Base-by-base conservation (phyloP, 116 monocot genomes). In the Trichopus zeylanicus region DNA sequence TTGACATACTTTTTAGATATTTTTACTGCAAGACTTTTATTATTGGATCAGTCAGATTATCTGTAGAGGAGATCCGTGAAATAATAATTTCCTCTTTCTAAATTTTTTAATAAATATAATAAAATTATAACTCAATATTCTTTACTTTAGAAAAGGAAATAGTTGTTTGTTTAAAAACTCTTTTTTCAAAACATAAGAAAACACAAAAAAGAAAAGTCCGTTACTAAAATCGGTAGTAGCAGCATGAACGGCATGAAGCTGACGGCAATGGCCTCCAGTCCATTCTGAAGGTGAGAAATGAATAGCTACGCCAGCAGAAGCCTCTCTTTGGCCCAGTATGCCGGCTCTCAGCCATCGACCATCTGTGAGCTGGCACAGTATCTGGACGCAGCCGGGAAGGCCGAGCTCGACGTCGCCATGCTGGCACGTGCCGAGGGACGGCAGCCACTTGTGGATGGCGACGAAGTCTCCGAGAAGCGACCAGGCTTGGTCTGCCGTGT, bases 391-490 rank as follows among this genome's bases (percentile, higher is more conserved):
- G 3, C 68, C 68, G 22, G 48, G 20, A 5, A 56, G 32, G 7
- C 72, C 72, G 0, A 27, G 51, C 8, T 15, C 64, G 33, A 57
- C 72, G 20, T 64, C 64, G n/a, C 58, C 58, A 22, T 8, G 28
- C 15, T 15, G 1, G 65, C 72, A 64, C 7, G 34, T 37, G 24
- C 34, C 29, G 1, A 79, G 20, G 1, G 31, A 35, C 1, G 60
- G 79, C 8, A 73, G 18, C 60, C 64, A 70, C 35, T 61, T 64
- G 60, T 74, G 54, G 59, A 68, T 21, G 55, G 5, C 46, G 59
- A 34, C 65, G 79, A 73, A 79, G 56, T 79, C 66, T 13, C 68
- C 55, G 27, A 66, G 26, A 24, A 66, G 60, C n/a, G 69, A 35
- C 79, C 79, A 79, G 2, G 35, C 61, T 24, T 69, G 51, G 31